Conservation (phyloP, 2,329 filamentous ascomycete genomes). For the Scedosporium boydii region DNA sequence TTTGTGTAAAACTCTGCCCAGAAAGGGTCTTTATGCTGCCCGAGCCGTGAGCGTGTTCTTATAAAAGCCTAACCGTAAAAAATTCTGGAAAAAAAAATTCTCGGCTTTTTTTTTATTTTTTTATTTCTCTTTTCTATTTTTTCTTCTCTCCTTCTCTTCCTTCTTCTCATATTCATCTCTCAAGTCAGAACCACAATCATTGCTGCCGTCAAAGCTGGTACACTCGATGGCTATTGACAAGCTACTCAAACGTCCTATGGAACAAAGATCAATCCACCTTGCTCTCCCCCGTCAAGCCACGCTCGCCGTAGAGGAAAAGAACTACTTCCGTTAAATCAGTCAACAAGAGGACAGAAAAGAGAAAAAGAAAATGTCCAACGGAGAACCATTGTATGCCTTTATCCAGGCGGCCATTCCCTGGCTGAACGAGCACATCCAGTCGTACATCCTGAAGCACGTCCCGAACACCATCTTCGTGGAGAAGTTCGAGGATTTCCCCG, state of each 20-base stretch:
- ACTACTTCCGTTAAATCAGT: not conserved
- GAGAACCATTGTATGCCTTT: slow-evolving; percentile 18
- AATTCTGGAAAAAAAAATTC: not conserved
- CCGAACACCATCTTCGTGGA: slow-evolving; percentile 19
- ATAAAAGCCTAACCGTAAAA: not conserved
- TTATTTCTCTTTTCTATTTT: not conserved
- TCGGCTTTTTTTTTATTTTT: not conserved
- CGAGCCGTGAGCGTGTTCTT: too few relatives aligned
- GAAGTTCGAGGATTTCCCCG: slow-evolving; percentile 18
- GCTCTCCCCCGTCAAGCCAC: slow-evolving; percentile 5
- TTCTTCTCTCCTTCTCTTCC: not conserved
- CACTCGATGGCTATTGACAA: slow-evolving; percentile 2
- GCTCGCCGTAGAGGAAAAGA: slow-evolving; percentile 3
- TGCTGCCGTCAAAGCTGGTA: not conserved
- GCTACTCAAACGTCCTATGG: slow-evolving; percentile 3
- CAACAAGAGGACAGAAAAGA: not conserved
- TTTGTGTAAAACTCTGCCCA: too few relatives aligned
- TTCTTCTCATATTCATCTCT: not conserved
- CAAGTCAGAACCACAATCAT: not conserved
- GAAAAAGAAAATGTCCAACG: slow-evolving; percentile 15
- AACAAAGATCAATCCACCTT: not conserved
- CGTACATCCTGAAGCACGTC: slow-evolving; percentile 18
- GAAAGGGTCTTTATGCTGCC: too few relatives aligned
- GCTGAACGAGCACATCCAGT: slow-evolving; percentile 21
- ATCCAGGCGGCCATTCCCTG: slow-evolving; percentile 17